Evolutionary conservation across 805 yeast genomes (phyloP), one percentile per base, ranked within the genome.

Genomic region (Suhomyces kilbournensis): DNA sequence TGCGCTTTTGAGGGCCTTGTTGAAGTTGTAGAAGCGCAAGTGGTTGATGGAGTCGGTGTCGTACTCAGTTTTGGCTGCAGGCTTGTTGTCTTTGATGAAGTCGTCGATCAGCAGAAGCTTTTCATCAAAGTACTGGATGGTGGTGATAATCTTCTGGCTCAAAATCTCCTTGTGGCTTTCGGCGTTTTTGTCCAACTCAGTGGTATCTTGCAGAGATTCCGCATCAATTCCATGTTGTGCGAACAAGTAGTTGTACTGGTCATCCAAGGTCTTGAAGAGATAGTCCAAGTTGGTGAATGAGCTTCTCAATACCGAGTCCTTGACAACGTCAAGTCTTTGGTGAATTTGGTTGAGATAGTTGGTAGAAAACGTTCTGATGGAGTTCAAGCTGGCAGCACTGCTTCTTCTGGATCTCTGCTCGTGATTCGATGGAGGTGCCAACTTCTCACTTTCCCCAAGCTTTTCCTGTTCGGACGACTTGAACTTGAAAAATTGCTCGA

Each of bases 1-100:
- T 1, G 81, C 80, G 32, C 69, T 72, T 62, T 85, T 86, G 60
- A 77, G 77, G 19, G 77, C 76, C 2, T 79, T 66, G 57, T 75
- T 73, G 58, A 75, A 75, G 62, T 75, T 75, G 50, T 60, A 69
- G 54, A 63, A 74, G 42, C 70, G 63, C 56, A 72, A 68, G 23
- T 68, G 69, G 48, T 68, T 64, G 8, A 69, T 60, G 44, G 65
- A 69, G 43, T 67, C 68, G 10, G 38, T 38, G 44, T 60, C 56
- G 44, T 64, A 65, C 51, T 66, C 63, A 15, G 59, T 60, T 2
- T 61, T 61, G 10, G 69, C 68, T 42, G 59, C 63, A 2, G 73
- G 70, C n/a, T 64, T 68, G 53, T 62, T 64, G 48, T 57, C 65
- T 48, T 67, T 68, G 54, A 75, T 70, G 51, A 68, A 62, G 46